phyloP scores from a whole-genome alignment of 495 filamentous ascomycete species.

The Evernia prunastri region DNA sequence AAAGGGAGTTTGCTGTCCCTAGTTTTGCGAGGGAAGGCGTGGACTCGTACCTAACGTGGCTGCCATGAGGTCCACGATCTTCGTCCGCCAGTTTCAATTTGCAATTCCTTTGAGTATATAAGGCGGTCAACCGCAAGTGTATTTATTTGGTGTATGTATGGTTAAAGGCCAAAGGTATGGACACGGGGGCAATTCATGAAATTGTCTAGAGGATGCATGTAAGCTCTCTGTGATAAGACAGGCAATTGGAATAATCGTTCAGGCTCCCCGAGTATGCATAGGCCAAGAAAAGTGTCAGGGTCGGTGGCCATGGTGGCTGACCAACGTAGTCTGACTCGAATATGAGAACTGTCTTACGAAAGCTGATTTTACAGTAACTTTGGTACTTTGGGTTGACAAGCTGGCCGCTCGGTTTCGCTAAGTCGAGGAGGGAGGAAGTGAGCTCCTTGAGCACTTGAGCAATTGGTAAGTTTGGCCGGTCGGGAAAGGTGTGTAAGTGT shows the following conservation, averaged over 20 bases:
- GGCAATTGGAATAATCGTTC: not conserved
- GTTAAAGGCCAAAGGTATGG: not conserved
- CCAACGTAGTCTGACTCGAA: not conserved
- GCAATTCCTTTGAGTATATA: not conserved
- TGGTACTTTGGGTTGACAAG: not conserved
- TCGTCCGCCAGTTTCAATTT: not conserved
- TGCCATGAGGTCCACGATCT: constrained; percentile 3
- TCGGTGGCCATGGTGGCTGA: not conserved
- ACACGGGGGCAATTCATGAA: constrained; percentile 5
- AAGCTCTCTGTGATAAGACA: constrained; percentile 1
- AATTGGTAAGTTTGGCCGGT: too few species aligned
- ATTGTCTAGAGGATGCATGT: not conserved
- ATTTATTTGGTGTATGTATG: not conserved
- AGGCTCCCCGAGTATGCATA: not conserved
- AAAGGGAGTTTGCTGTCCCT: not conserved
- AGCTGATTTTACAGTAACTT: not conserved
- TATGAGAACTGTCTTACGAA: constrained; percentile 8
- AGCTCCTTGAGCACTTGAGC: too few species aligned
- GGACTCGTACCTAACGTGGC: constrained; percentile 15
- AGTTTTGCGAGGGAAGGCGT: not conserved
- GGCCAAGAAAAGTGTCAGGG: not conserved
- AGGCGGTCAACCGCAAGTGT: not conserved
- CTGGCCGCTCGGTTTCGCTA: not conserved
- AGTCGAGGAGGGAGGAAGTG: not conserved
- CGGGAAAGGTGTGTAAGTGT: not conserved